phyloP scores from a whole-genome alignment of 164 flowering plant species.

The Platanus orientalis region DNA sequence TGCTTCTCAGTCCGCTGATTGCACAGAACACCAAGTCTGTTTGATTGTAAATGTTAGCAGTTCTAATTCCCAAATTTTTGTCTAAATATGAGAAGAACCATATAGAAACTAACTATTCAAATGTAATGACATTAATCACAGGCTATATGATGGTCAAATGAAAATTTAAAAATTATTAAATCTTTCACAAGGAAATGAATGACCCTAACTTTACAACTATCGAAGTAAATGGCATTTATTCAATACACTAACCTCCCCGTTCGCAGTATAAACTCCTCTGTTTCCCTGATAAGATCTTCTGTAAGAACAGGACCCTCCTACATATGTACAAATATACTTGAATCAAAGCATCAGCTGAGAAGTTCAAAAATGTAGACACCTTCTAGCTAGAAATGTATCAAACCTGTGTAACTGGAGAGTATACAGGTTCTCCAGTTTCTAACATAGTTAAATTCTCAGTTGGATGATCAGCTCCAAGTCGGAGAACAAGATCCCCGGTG shows the following conservation, averaged over 20 bases:
- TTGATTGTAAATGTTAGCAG: not conserved
- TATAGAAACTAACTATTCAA: not conserved
- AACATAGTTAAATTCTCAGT: conserved; percentile 61
- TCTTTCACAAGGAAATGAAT: not conserved
- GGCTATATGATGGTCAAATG: not conserved
- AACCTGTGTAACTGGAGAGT: conserved; percentile 85
- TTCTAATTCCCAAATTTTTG: not conserved
- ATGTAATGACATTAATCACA: not conserved
- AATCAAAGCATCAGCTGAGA: conserved; percentile 2
- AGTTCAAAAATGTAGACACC: not conserved
- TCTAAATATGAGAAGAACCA: not conserved
- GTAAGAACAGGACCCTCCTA: conserved; percentile 94
- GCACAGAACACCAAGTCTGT: no score
- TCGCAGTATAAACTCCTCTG: conserved; percentile 93
- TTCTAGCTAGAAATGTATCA: conserved; percentile 15
- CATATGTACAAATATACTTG: conserved; percentile 9
- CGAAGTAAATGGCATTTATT: conserved; percentile 11
- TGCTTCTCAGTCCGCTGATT: no score
- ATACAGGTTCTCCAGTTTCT: conserved; percentile 89
- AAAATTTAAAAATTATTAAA: not conserved
- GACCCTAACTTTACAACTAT: not conserved
- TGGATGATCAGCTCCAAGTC: conserved; percentile 68
- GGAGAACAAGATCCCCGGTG: conserved; percentile 68
- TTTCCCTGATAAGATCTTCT: conserved; percentile 88
- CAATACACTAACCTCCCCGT: conserved; percentile 79